Conservation (phyloP, 805 yeast genomes). For the Kodamaea jinghongensis region DNA sequence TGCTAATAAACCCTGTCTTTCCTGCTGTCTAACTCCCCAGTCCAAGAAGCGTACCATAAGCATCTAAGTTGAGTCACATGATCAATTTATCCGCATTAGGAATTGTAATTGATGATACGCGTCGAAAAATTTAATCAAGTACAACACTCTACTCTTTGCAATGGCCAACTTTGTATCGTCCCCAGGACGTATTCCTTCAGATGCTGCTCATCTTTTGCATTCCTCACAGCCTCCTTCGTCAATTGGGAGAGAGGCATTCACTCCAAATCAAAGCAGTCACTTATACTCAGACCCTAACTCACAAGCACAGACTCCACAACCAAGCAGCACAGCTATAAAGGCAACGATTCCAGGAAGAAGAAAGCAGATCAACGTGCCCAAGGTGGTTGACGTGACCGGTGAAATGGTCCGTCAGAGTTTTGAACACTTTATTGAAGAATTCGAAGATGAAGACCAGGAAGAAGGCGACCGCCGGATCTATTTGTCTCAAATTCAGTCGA, state of each 20-base stretch:
- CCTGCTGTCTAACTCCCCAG: neutral
- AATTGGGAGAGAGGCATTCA: conserved; percentile 34
- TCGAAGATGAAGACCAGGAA: conserved; percentile 37
- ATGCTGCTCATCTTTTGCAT: conserved; percentile 39
- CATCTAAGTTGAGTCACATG: conserved; percentile 3
- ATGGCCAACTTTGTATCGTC: conserved; percentile 46
- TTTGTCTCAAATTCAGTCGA: conserved; percentile 73
- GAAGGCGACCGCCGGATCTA: conserved; percentile 58
- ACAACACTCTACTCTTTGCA: neutral
- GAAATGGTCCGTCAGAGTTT: conserved; percentile 91
- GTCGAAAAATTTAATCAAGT: conserved; percentile 1
- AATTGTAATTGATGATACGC: conserved; percentile 7
- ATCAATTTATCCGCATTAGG: conserved; percentile 5
- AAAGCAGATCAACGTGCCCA: conserved; percentile 68
- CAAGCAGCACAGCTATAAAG: conserved; percentile 6
- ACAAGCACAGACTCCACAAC: conserved; percentile 16
- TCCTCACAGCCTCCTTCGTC: conserved; percentile 45
- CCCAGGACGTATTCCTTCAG: conserved; percentile 43
- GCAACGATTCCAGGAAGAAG: conserved; percentile 42
- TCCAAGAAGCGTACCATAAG: too few relatives aligned
- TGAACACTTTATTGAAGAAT: conserved; percentile 77
- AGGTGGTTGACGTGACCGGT: conserved; percentile 87
- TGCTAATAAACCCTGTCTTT: too few relatives aligned
- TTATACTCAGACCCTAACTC: conserved; percentile 26
- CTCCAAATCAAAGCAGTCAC: conserved; percentile 26